These are phyloP conservation scores for Teratosphaeria destructans DNA, from an alignment of 2,329 filamentous ascomycete species.

Conservation along the genomic window DNA sequence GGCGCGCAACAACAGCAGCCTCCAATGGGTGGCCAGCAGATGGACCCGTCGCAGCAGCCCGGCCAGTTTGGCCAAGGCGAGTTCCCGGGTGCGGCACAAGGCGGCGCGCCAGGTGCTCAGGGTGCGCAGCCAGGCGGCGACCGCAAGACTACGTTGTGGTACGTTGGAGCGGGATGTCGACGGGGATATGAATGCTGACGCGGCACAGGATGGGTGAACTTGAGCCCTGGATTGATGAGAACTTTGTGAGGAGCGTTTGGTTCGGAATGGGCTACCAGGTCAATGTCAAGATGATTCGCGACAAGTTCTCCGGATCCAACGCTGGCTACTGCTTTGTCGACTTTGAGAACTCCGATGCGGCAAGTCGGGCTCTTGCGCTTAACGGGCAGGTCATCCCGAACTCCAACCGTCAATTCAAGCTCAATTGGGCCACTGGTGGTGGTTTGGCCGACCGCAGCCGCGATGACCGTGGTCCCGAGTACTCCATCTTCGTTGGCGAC, in stretches of 20 bases:
- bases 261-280: conserved; percentile 88
- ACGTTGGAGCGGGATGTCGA: conserved; percentile 14
- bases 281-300: conserved; percentile 98
- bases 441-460: conserved; percentile 88
- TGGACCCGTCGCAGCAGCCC: conserved; percentile 34
- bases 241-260: conserved; percentile 93
- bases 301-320: conserved; percentile 95
- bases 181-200: background rate
- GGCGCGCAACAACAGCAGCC: conserved; percentile 30
- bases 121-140: conserved; percentile 31
- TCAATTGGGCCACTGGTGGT: conserved; percentile 98
- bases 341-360: conserved; percentile 71
- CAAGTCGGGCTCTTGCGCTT: conserved; percentile 78
- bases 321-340: conserved; percentile 99
- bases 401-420: conserved; percentile 90
- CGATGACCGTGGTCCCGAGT: conserved; percentile 93
- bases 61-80: conserved; percentile 44
- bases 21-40: background rate
- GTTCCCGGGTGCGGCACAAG: conserved; percentile 32
- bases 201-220: conserved; percentile 87
- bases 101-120: conserved; percentile 29
- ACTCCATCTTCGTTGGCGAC: conserved; percentile 94
- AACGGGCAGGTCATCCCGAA: conserved; percentile 89
- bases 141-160: conserved; percentile 46
- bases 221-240: conserved; percentile 98